Conservation (phyloP, 495 filamentous ascomycete species). For the Podospora bellae-mahoneyi region DNA sequence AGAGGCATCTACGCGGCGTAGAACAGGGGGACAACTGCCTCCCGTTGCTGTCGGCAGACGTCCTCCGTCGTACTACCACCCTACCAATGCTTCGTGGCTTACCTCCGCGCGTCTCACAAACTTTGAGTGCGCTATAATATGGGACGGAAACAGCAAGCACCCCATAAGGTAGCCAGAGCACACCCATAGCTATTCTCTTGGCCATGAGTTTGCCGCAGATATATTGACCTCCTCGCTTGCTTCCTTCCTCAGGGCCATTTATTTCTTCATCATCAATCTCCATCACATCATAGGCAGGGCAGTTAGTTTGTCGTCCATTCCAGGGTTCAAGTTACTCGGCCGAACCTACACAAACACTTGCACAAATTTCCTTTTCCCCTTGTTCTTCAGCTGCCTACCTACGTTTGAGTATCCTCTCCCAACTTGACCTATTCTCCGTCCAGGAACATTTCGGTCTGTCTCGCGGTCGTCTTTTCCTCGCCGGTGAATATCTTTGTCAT, state of each 20-base stretch:
- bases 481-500: background rate
- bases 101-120: too few species aligned
- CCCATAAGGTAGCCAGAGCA: too few species aligned
- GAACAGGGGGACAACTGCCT: constrained; percentile 1
- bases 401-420: background rate
- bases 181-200: too few species aligned
- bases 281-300: background rate
- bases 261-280: background rate
- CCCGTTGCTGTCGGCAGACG: background rate
- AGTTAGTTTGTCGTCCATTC: background rate
- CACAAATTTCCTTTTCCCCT: background rate
- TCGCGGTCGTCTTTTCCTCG: background rate
- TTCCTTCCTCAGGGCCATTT: background rate
- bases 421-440: background rate
- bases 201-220: background rate
- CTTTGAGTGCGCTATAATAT: background rate
- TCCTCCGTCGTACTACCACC: background rate
- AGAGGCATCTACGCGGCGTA: constrained; percentile 1
- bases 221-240: background rate
- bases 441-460: constrained; percentile 3
- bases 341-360: background rate
- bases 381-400: background rate
- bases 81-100: background rate
- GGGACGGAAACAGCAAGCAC: too few species aligned
- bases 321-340: background rate